Percentiles rank a stretch among this genome's conserved stretches.
phyloP scores from a whole-genome alignment of 495 filamentous ascomycete species.

The Aspergillus mulundensis region DNA sequence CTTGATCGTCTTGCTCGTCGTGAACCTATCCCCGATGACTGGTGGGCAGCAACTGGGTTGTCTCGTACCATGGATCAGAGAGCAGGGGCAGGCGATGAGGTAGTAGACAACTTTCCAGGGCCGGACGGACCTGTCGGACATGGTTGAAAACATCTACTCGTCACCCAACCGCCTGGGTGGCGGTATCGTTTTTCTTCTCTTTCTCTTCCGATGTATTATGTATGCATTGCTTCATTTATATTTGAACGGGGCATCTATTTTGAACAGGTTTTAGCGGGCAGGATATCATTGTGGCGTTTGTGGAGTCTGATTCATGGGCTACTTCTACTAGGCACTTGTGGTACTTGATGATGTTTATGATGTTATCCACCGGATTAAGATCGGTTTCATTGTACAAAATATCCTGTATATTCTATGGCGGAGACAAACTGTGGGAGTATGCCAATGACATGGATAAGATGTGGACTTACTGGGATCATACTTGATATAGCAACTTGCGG shows the following conservation, averaged over 20 bases:
- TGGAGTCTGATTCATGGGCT: slow-evolving; percentile 7
- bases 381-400: slow-evolving; percentile 1
- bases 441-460: not conserved
- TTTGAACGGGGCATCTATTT: slow-evolving; percentile 1
- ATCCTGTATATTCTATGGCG: not conserved
- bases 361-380: not conserved
- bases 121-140: slow-evolving; percentile 22
- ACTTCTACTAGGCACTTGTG: too few species aligned
- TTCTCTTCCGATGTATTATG: slow-evolving; percentile 15
- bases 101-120: slow-evolving; percentile 16
- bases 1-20: slow-evolving; percentile 60
- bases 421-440: not conserved
- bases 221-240: slow-evolving; percentile 12
- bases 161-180: too few species aligned
- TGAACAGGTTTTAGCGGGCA: slow-evolving; percentile 12
- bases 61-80: slow-evolving; percentile 47
- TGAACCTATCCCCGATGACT: slow-evolving; percentile 70
- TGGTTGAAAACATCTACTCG: not conserved
- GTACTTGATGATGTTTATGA: not conserved
- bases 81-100: slow-evolving; percentile 25
- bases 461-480: not conserved
- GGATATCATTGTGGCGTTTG: slow-evolving; percentile 11
- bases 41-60: slow-evolving; percentile 72
- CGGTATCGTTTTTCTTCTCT: not conserved
- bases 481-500: too few species aligned